Evolutionary conservation across 2,329 filamentous ascomycete species (phyloP).

Genomic region (Monilinia laxa): DNA sequence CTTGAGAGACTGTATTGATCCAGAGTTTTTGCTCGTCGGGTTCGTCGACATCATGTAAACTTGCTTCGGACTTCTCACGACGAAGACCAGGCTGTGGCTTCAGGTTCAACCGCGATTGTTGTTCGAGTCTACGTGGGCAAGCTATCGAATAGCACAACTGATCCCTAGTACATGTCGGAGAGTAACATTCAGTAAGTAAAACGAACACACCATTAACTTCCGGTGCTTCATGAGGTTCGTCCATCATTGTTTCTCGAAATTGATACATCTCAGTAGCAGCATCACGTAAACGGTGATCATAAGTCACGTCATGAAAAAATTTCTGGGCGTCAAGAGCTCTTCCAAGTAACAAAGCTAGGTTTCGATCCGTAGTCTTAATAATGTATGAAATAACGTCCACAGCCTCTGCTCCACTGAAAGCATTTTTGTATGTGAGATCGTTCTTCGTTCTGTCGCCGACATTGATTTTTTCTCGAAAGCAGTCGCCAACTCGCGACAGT

Average conservation of each 20-base stretch:
- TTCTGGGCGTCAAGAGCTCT: constrained; percentile 95
- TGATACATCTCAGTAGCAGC: constrained; percentile 95
- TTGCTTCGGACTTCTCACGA: constrained; percentile 65
- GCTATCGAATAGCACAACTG: constrained; percentile 97
- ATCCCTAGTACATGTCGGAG: constrained; percentile 92
- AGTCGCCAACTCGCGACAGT: constrained; percentile 88
- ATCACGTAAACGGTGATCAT: constrained; percentile 92
- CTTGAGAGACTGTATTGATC: constrained; percentile 98
- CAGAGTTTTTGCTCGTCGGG: constrained; percentile 96
- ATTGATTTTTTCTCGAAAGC: constrained; percentile 85
- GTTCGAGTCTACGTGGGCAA: constrained; percentile 87
- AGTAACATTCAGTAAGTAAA: constrained; percentile 94
- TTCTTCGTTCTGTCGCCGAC: constrained; percentile 92
- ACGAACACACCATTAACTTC: constrained; percentile 94
- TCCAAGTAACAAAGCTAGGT: constrained; percentile 85
- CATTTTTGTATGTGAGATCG: constrained; percentile 93
- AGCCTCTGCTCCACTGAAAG: constrained; percentile 92
- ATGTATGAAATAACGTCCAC: constrained; percentile 96
- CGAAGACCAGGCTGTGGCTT: constrained; percentile 82
- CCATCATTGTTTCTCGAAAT: constrained; percentile 89
- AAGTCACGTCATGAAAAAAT: constrained; percentile 98
- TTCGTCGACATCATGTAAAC: constrained; percentile 81
- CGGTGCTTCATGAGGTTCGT: constrained; percentile 70
- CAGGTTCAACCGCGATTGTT: constrained; percentile 90
- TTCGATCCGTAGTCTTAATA: constrained; percentile 94